Base-by-base conservation (phyloP, 2,329 filamentous ascomycete species). In the Fusarium floridanum region DNA sequence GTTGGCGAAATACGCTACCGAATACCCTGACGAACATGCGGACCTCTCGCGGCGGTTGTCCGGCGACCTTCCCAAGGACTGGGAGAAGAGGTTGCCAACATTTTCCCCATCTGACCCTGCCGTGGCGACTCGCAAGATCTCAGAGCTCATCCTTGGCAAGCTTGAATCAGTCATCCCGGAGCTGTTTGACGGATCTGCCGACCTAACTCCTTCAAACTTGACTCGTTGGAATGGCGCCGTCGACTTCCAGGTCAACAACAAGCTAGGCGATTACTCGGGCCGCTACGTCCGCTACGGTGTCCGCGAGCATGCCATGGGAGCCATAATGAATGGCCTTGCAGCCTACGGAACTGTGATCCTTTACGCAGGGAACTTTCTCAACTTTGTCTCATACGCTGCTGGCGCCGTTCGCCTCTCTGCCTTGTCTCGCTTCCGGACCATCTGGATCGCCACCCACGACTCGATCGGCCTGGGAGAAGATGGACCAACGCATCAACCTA, bases 401-500 rank as follows among this genome's bases (percentile, higher is more conserved):
- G 97, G 97, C 86, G 93, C 97, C 80, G 93, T 98, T 83, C 96
- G 97, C 86, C 92, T 99, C 72, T 98, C 95, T 39, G 92, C 97
- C 45, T 91, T 99, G 79, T 97, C 95, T 57, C 95, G 94, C 85
- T 90, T 95, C 84, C 96, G 95, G 80, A 89, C 91, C 83, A 95
- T 99, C 88, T 97, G 96, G 92, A 91, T 98, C 80, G 96, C 97
- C 81, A 98, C 96, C 79, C 96, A 98, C 91, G 96, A 98, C 90
- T 98, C 96, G 77, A 99, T 99, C 81, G 97, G 97, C 89, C 94
- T 98, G 79, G 97, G 97, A 86, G 97, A 99, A 88, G 97, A 99
- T 82, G 97, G 97, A 75, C 96, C 97, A 78, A 99, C 97, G 67
- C 97, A 99, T 88, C 97, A 99, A 91, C 97, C 97, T 84, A 97